Evolutionary conservation across 2,329 filamentous ascomycete species (phyloP).

Genomic region (Aspergillus calidoustus): DNA sequence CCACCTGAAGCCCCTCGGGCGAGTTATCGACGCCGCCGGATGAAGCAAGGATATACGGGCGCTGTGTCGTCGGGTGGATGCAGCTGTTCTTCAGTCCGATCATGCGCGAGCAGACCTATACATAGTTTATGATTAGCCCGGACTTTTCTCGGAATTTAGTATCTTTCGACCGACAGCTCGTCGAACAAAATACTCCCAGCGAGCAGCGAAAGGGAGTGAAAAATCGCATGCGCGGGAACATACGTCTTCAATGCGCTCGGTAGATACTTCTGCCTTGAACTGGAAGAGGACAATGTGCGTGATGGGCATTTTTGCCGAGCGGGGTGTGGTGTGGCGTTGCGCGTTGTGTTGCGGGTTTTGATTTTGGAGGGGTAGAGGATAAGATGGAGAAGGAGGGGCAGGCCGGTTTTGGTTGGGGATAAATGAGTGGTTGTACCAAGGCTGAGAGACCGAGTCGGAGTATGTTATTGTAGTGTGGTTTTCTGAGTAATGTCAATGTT

Average conservation of each 20-base stretch:
- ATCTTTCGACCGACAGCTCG: neutral
- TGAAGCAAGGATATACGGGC: conserved; percentile 35
- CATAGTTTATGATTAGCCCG: neutral
- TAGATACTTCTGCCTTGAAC: conserved; percentile 59
- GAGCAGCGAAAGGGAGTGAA: neutral
- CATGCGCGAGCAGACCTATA: conserved; percentile 61
- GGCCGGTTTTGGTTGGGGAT: neutral
- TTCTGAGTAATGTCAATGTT: neutral
- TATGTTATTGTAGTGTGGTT: neutral
- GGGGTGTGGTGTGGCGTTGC: neutral
- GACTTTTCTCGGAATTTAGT: neutral
- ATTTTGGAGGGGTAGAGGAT: neutral
- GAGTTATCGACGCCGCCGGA: conserved; percentile 22
- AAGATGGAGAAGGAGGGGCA: neutral
- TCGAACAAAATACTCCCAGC: neutral
- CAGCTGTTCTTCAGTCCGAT: conserved; percentile 62
- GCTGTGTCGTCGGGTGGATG: conserved; percentile 61
- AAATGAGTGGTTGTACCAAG: neutral
- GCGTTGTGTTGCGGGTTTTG: neutral
- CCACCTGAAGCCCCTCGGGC: conserved; percentile 60
- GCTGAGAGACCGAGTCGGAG: neutral
- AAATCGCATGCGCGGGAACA: conserved; percentile 25
- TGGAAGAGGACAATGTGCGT: conserved; percentile 72
- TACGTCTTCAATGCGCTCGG: conserved; percentile 62
- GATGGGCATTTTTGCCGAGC: conserved; percentile 58